Base-by-base conservation (phyloP, 257 asterid genomes). In the Solanum dulcamara region DNA sequence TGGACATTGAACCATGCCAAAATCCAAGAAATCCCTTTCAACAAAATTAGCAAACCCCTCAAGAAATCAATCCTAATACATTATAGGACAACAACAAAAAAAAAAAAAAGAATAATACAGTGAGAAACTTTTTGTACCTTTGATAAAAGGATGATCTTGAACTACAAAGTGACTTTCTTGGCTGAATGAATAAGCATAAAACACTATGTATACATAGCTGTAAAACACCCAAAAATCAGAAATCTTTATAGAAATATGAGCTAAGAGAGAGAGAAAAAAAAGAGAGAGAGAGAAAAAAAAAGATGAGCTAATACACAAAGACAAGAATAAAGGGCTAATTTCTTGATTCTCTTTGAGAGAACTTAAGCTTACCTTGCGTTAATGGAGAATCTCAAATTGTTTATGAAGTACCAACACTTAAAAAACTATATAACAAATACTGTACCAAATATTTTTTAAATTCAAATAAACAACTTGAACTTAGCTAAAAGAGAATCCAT, bases 381-480 rank as follows among this genome's bases (percentile, higher is more conserved):
- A 80, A 55, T 80, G 72, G n/a, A 82, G 84, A 48, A 82, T 14
- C 38, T 82, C 26, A 57, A 14, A 67, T 72, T 81, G 33, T 62
- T 30, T 32, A n/a, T 67, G 22, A 67, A 67, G 10, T 64, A 32
- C 7, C 46, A 75, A 28, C 64, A 46, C 60, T 24, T 15, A 22
- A 42, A 75, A 75, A 75, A 72, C 13, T 72, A 72, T 26, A 77
- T 44, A 82, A n/a, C 60, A 81, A 70, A 40, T 81, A 86, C 66
- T 85, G 89, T 66, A 70, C 79, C 79, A 70, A 70, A 48, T 74
- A 81, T 40, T 85, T 88, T 87, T 81, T 64, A 75, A 68, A 83
- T 46, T 77, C 83, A 77, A 77, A 77, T 46, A 28, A 77, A 46
- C 18, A 77, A 28, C 38, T 26, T 48, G 50, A 53, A 70, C 55